A percentile compares a stretch with the other conserved stretches of the same genome.
Evolutionary conservation across 805 yeast genomes (phyloP).

Genomic region (Ogataea salicorniae): DNA sequence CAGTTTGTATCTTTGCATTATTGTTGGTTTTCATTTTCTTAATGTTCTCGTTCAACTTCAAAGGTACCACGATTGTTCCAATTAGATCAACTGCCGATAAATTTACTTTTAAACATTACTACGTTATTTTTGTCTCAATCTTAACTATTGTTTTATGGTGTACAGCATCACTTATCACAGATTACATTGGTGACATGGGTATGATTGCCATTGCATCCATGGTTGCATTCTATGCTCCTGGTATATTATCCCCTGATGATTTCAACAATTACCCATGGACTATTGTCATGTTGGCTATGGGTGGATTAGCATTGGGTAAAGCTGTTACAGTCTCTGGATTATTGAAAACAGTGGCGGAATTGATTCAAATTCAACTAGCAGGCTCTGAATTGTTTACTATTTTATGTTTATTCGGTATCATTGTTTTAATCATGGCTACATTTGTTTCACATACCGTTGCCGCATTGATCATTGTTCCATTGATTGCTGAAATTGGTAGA

Average conservation of each 20-base stretch:
- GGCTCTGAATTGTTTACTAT: conserved; percentile 69
- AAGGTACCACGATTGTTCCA: conserved; percentile 45
- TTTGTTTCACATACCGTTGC: conserved; percentile 97
- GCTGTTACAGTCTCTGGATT: conserved; percentile 92
- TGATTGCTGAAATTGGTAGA: conserved; percentile 86
- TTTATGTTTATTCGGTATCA: conserved; percentile 70
- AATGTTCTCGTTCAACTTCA: conserved; percentile 53
- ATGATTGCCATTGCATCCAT: conserved; percentile 86
- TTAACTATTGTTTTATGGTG: conserved; percentile 87
- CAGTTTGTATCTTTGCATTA: conserved; percentile 63
- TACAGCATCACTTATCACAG: conserved; percentile 67
- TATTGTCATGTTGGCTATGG: conserved; percentile 93
- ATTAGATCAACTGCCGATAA: conserved; percentile 60
- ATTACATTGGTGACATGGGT: conserved; percentile 92
- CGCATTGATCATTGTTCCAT: conserved; percentile 85
- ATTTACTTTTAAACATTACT: conserved; percentile 70
- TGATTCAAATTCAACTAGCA: conserved; percentile 61
- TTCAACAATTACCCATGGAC: conserved; percentile 97
- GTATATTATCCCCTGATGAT: conserved; percentile 80
- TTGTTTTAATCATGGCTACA: conserved; percentile 82
- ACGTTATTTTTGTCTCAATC: conserved; percentile 60
- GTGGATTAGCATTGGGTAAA: conserved; percentile 92
- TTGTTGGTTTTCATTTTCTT: conserved; percentile 69
- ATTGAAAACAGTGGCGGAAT: conserved; percentile 66
- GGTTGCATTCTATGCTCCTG: conserved; percentile 88